Evolutionary conservation across 306 rosid genomes (phyloP).

Genomic region (Vigna unguiculata): DNA sequence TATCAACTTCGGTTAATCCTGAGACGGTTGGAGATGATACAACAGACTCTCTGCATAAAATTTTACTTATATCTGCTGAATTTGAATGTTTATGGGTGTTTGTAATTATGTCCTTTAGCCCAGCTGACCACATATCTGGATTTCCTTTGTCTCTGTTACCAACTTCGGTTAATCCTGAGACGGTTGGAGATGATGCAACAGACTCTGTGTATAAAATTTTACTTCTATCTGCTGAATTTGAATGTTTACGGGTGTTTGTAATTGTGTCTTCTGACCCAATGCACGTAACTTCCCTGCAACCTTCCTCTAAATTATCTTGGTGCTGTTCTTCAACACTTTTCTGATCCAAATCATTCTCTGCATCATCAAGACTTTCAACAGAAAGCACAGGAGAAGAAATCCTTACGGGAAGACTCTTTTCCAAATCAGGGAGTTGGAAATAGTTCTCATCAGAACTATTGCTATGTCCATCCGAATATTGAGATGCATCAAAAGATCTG

Average conservation of each 20-base stretch:
- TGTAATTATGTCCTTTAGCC: slow-evolving; percentile 47
- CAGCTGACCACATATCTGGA: slow-evolving; percentile 49
- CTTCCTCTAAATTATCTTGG: slow-evolving; percentile 53
- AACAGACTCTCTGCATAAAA: slow-evolving; percentile 50
- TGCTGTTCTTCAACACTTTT: slow-evolving; percentile 56
- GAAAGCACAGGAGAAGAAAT: slow-evolving; percentile 54
- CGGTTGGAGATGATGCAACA: slow-evolving; percentile 56
- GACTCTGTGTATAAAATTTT: slow-evolving; percentile 53
- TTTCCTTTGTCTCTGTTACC: slow-evolving; percentile 53
- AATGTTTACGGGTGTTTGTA: slow-evolving; percentile 44
- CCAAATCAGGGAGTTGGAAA: slow-evolving; percentile 67
- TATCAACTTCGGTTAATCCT: slow-evolving; percentile 53
- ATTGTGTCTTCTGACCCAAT: slow-evolving; percentile 62
- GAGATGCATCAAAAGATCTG: slow-evolving; percentile 71
- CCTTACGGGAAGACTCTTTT: slow-evolving; percentile 50
- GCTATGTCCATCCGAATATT: slow-evolving; percentile 70
- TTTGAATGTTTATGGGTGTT: slow-evolving; percentile 50
- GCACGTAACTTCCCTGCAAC: slow-evolving; percentile 65
- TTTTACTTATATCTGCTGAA: slow-evolving; percentile 50
- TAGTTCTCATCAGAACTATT: slow-evolving; percentile 67
- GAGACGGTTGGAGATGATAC: slow-evolving; percentile 62
- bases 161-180: slow-evolving; percentile 56
- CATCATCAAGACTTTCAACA: slow-evolving; percentile 42
- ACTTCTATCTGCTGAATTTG: slow-evolving; percentile 53
- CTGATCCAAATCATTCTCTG: slow-evolving; percentile 43